phyloP scores from a whole-genome alignment of 306 rosid genomes.

The Morella rubra region DNA sequence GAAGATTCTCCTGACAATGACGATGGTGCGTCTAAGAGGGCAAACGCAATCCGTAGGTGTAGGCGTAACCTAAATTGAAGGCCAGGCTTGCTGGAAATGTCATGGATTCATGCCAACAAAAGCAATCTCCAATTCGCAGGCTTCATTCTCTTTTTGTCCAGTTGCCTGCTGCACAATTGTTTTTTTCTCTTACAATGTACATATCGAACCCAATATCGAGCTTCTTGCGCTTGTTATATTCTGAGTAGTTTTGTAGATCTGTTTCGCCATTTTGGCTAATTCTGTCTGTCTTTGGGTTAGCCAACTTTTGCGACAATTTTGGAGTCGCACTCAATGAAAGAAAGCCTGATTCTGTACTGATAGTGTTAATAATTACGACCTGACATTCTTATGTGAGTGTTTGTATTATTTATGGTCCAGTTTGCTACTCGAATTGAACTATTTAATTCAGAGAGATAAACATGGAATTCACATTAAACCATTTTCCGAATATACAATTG shows the following conservation, averaged over 20 bases:
- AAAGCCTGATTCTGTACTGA: not conserved
- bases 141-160: conserved; percentile 14
- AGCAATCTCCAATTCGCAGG: not conserved
- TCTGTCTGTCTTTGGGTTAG: not conserved
- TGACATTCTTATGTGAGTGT: too few relatives aligned
- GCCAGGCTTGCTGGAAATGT: conserved; percentile 9
- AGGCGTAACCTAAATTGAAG: conserved; percentile 42
- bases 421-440: too few relatives aligned
- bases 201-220: not conserved
- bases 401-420: too few relatives aligned
- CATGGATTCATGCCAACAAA: not conserved
- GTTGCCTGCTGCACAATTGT: not conserved
- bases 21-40: conserved; percentile 27
- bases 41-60: conserved; percentile 46
- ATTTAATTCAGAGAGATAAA: too few relatives aligned
- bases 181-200: conserved; percentile 15
- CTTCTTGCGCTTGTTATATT: not conserved
- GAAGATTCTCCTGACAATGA: conserved; percentile 55
- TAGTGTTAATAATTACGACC: too few relatives aligned
- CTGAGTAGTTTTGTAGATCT: not conserved
- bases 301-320: not conserved
- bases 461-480: too few relatives aligned
- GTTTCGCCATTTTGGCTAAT: not conserved
- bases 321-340: not conserved
- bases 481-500: too few relatives aligned